Evolutionary conservation across 2,329 filamentous ascomycete species (phyloP), one percentile per base, ranked within the genome.

Genomic region (Aschersonia sp.): DNA sequence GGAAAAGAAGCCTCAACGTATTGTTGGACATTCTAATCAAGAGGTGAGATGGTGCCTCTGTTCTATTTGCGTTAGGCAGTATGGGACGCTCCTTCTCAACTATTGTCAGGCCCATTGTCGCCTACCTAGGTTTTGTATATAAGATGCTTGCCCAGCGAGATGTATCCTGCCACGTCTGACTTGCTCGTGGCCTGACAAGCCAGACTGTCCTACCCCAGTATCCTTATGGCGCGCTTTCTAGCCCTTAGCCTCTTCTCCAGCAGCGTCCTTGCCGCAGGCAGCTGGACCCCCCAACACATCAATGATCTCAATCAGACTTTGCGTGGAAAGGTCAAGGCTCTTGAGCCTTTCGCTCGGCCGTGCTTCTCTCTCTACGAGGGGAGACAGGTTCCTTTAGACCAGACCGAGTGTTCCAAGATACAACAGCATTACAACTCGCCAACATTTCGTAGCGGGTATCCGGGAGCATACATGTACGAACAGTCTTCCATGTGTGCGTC

Each of bases 401-500:
- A 44, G n/a, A 48, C 30, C 5, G 29, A 46, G 5, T 54, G 52
- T 46, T 8, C 22, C 29, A 45, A 51, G 41, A 49, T 52, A 12
- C 49, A 51, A 40, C 48, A 43, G 42, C 45, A 50, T 12, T 54
- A 53, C 22, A 29, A 12, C 30, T 48, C 43, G 31, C 45, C 52
- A n/a, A 30, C 37, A 1, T 50, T 53, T 30, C 51, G 52, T 6
- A 33, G 40, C 30, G 37, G 49, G 22, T 45, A 49, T 9, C 51
- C 52, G 5, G 51, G 52, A 1, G 52, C 46, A 10, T 54, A 54
- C 48, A 53, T 53, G 52, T 54, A 54, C 48, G 51, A 54, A n/a
- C 44, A 50, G 29, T 53, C 49, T 9, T 46, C 51, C n/a, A 47
- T 53, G 8, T 47, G 47, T 31, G 49, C 49, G 11, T 50, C 52